Evolutionary conservation across 768 basidiomycete species (phyloP).

Genomic region (Mrakia frigida): DNA sequence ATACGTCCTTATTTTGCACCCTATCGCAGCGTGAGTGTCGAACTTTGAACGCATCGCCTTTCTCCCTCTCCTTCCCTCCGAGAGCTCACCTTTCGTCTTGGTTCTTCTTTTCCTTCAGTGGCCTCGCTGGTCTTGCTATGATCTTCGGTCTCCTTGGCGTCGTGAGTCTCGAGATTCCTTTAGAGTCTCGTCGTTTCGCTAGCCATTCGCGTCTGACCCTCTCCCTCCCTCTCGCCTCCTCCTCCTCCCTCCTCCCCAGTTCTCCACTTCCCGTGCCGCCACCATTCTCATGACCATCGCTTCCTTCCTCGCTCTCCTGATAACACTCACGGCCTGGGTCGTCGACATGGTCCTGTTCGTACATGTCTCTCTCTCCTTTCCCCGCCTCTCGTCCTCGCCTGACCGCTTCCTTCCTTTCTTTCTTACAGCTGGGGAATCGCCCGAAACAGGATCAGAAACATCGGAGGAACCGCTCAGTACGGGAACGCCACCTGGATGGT

Average conservation of each 20-base stretch:
- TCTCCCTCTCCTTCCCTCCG: background rate
- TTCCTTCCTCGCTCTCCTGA: conserved; percentile 25
- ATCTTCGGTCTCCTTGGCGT: conserved; percentile 29
- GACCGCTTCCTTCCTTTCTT: background rate
- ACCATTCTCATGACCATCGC: conserved; percentile 31
- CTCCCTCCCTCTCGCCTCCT: too few species aligned
- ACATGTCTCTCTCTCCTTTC: background rate
- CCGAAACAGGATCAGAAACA: conserved; percentile 19
- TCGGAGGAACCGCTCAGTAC: conserved; percentile 15
- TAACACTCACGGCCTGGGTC: conserved; percentile 12
- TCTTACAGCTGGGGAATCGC: background rate
- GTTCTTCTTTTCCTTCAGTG: background rate
- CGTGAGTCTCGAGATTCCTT: too few species aligned
- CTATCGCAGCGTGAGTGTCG: conserved; percentile 1
- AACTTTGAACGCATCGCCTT: too few species aligned
- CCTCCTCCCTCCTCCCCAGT: too few species aligned
- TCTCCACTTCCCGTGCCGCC: conserved; percentile 18
- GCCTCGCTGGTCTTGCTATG: conserved; percentile 23
- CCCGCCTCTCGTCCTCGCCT: background rate
- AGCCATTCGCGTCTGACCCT: too few species aligned
- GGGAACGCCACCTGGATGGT: conserved; percentile 28
- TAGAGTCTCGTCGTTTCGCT: too few species aligned
- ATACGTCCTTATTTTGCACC: conserved; percentile 28
- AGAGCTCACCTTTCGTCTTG: too few species aligned
- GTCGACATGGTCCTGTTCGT: conserved; percentile 21